Conservation (phyloP, 2,329 filamentous ascomycete species). For the Sarocladiaceae sp. region DNA sequence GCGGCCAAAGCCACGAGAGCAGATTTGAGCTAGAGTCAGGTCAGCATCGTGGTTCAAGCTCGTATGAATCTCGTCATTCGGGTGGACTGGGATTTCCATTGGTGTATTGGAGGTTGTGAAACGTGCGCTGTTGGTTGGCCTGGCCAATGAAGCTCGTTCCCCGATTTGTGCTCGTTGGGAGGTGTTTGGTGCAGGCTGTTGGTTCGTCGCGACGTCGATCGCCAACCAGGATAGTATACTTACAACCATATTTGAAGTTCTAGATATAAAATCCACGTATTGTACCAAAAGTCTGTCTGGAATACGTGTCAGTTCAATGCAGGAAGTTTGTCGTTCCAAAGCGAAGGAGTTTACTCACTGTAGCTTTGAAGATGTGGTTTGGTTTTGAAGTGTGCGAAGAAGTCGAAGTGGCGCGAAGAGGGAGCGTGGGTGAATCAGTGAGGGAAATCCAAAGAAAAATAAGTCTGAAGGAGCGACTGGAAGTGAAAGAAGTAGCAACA, state of each 20-base stretch:
- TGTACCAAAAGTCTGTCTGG: not conserved
- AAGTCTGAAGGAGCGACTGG: constrained; percentile 18
- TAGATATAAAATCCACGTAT: constrained; percentile 3
- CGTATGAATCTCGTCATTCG: not conserved
- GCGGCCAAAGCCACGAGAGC: constrained; percentile 38
- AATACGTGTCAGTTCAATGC: not conserved
- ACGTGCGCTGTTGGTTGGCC: not conserved
- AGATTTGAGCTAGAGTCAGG: constrained; percentile 29
- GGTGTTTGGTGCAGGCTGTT: too few species aligned
- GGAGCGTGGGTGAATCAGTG: constrained; percentile 1
- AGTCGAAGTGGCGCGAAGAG: constrained; percentile 9
- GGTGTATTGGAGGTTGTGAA: not conserved
- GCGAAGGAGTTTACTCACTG: not conserved
- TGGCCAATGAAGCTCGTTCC: too few species aligned
- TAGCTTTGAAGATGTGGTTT: not conserved
- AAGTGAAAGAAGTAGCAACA: constrained; percentile 13
- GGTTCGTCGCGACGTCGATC: not conserved
- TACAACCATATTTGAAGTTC: not conserved
- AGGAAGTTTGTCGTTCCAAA: not conserved
- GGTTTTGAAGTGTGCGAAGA: not conserved
- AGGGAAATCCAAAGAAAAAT: constrained; percentile 3
- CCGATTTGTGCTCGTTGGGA: too few species aligned
- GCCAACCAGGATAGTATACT: not conserved
- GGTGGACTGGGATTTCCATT: not conserved
- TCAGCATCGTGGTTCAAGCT: constrained; percentile 11